A percentile compares a stretch with the other conserved stretches of the same genome.
Conservation (phyloP, 2,329 filamentous ascomycete species). For the Cytospora chrysosperma region DNA sequence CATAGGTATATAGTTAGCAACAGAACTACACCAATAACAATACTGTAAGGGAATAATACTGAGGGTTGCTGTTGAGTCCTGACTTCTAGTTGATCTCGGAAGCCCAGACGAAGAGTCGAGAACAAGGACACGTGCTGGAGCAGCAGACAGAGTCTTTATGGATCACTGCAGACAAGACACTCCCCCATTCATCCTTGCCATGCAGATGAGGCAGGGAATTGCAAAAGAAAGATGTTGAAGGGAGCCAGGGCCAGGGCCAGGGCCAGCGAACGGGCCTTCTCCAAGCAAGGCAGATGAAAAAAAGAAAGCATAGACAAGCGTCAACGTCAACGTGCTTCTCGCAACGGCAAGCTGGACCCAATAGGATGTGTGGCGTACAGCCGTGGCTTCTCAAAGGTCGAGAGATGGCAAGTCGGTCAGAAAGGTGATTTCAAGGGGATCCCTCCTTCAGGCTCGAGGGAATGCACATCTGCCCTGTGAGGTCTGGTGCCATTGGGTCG, state of each 20-base stretch:
- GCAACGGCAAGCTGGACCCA: slow-evolving; percentile 1
- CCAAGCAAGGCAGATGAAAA: background rate
- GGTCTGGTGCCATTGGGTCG: slow-evolving; percentile 13
- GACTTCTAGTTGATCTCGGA: background rate
- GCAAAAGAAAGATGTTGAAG: background rate
- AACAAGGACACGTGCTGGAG: background rate
- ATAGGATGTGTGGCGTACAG: slow-evolving; percentile 10
- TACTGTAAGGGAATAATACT: background rate
- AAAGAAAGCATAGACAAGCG: slow-evolving; percentile 12
- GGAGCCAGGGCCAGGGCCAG: background rate
- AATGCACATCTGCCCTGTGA: background rate
- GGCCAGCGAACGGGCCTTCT: slow-evolving; percentile 13
- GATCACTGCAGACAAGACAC: slow-evolving; percentile 1
- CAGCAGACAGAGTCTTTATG: slow-evolving; percentile 18
- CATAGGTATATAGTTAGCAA: background rate
- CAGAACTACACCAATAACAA: slow-evolving; percentile 7
- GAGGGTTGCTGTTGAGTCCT: background rate
- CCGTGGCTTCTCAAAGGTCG: slow-evolving; percentile 10
- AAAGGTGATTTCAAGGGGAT: slow-evolving; percentile 1
- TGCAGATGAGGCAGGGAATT: background rate
- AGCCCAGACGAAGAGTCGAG: background rate
- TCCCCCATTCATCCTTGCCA: background rate
- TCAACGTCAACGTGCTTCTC: slow-evolving; percentile 15
- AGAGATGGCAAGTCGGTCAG: slow-evolving; percentile 12
- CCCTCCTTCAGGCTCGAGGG: background rate